Evolutionary conservation across 305 asterid genomes (phyloP).

Genomic region (Fraxinus sp.): DNA sequence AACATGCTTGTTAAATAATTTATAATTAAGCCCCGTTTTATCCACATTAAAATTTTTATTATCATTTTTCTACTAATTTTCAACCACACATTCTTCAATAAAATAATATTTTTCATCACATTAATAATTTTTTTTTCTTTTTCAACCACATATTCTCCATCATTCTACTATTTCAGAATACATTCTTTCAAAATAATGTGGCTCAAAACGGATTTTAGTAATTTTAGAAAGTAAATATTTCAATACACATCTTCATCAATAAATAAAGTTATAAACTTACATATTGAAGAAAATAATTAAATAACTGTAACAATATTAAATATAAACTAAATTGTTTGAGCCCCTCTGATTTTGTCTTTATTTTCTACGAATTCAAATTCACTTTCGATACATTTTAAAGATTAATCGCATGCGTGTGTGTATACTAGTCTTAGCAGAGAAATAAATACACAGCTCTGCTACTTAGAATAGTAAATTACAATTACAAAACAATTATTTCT

Average conservation of each 20-base stretch:
- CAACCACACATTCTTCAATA: no score
- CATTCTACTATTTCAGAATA: no score
- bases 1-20: background rate
- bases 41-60: no score
- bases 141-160: no score
- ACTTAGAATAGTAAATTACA: background rate
- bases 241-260: background rate
- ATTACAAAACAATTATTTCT: background rate
- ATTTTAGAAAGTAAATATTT: background rate
- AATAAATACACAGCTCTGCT: background rate
- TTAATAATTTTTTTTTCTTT: no score
- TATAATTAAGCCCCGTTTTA: no score
- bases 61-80: no score
- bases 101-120: no score
- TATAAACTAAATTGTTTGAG: background rate
- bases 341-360: background rate
- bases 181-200: no score
- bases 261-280: background rate
- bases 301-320: background rate
- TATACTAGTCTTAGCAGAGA: background rate
- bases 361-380: background rate
- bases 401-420: background rate
- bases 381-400: background rate
- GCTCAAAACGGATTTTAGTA: background rate
- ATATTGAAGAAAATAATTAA: background rate